A percentile compares a stretch with the other conserved stretches of the same genome.
Conservation (phyloP, 805 yeast genomes). For the Sugiyamaella qingdaonensis region DNA sequence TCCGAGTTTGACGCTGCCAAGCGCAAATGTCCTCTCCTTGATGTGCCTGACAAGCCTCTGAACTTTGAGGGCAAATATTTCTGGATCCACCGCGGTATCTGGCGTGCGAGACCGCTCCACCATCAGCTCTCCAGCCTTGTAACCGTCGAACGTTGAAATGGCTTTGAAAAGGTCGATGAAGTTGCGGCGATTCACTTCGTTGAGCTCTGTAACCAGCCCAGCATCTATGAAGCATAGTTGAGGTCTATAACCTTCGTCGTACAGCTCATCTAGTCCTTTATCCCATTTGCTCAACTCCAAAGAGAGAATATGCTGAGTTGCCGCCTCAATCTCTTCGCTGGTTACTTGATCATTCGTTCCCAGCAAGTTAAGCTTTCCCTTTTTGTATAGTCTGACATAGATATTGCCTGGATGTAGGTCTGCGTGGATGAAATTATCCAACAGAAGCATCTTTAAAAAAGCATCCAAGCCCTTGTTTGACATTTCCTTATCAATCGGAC, state of each 20-base stretch:
- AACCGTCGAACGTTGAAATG: slow-evolving; percentile 88
- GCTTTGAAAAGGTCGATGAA: slow-evolving; percentile 88
- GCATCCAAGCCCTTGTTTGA: slow-evolving; percentile 86
- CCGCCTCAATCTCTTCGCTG: slow-evolving; percentile 24
- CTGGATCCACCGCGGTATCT: slow-evolving; percentile 79
- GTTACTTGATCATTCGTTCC: slow-evolving; percentile 34
- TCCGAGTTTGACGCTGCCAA: slow-evolving; percentile 89
- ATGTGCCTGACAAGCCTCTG: slow-evolving; percentile 77
- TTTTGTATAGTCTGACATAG: slow-evolving; percentile 62
- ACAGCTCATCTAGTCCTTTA: slow-evolving; percentile 41
- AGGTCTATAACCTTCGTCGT: slow-evolving; percentile 63
- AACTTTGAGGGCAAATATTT: slow-evolving; percentile 81
- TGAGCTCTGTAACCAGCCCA: slow-evolving; percentile 88
- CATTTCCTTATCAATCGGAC: slow-evolving; percentile 43
- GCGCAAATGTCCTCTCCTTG: slow-evolving; percentile 81
- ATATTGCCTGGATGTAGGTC: slow-evolving; percentile 97
- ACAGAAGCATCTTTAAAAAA: slow-evolving; percentile 84
- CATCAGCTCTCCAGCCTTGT: slow-evolving; percentile 92
- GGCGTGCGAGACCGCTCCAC: slow-evolving; percentile 93
- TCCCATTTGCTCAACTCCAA: slow-evolving; percentile 17
- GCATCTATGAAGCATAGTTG: slow-evolving; percentile 89
- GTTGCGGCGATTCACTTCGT: slow-evolving; percentile 69
- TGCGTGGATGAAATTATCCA: slow-evolving; percentile 93
- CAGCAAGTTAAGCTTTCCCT: slow-evolving; percentile 23
- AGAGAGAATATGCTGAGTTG: slow-evolving; percentile 23